Evolutionary conservation across 129 eudicot genomes (phyloP), one percentile per base, ranked within the genome.

Genomic region (Escallonia herrerae): DNA sequence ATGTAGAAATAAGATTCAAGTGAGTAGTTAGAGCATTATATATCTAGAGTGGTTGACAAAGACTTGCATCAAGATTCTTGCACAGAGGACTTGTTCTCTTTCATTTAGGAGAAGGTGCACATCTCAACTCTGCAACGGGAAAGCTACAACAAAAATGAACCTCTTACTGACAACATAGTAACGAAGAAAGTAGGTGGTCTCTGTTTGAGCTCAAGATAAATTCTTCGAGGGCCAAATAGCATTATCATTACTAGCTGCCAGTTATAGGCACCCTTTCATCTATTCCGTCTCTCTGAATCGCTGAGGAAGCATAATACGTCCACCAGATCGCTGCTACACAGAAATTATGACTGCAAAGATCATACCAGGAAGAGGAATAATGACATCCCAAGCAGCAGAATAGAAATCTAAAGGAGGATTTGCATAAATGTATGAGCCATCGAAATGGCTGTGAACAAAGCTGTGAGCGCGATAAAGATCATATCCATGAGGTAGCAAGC

Each of bases 311-410:
- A 84, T 45, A 40, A 74, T 76, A 9, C 83, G 77, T 13, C 93
- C 95, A 6, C 95, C 95, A 76, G 71, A 73, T 12, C 70, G 41
- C 75, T 91, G 97, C 79, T 87, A 95, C 67, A 91, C 40, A 75
- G 50, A 77, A 33, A 84, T 49, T 49, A 84, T 57, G 11, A 65
- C 81, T 2, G 73, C 90, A 66, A 87, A 77, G 58, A 67, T 43
- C 5, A 91, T 3, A 45, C 86, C 79, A 40, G 69, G 85, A 66
- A 77, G 67, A 53, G 77, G 79, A 53, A 87, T 81, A 12, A 71
- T 49, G 13, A 80, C 54, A 71, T 91, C 90, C 88, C 90, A 80
- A 39, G 72, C 73, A 14, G 87, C 72, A 8, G 95, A 80, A 76
- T 82, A 87, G 54, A 72, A 74, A 65, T 76, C 83, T 44, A 80